A percentile compares a stretch with the other conserved stretches of the same genome.
phyloP scores from a whole-genome alignment of 306 rosid genomes.

The Ormosia emarginata region DNA sequence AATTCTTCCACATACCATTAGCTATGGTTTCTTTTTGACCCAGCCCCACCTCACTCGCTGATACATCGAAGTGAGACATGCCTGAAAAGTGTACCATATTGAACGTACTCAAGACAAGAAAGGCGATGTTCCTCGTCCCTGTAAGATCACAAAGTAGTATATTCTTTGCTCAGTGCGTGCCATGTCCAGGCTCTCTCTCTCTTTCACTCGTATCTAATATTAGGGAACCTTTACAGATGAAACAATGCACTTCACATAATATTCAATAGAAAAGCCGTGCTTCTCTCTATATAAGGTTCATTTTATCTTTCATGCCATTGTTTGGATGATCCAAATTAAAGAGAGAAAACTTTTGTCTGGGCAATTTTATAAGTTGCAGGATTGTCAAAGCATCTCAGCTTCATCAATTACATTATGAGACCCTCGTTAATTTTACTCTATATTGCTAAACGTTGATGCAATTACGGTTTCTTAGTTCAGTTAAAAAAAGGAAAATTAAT shows the following conservation, averaged over 20 bases:
- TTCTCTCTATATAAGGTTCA: background rate
- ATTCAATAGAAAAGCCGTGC: background rate
- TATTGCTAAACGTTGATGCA: background rate
- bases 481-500: background rate
- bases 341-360: background rate
- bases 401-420: background rate
- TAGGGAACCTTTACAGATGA: background rate
- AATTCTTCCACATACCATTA: background rate
- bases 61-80: slow-evolving; percentile 12
- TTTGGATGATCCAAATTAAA: background rate
- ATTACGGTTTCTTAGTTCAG: background rate
- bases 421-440: background rate
- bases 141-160: slow-evolving; percentile 8
- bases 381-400: background rate
- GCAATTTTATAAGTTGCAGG: background rate
- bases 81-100: slow-evolving; percentile 19
- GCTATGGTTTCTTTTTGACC: background rate
- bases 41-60: background rate
- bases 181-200: background rate
- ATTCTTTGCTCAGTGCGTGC: background rate
- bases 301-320: background rate
- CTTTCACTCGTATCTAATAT: background rate
- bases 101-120: background rate
- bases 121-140: background rate
- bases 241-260: background rate